phyloP scores from a whole-genome alignment of 148 eudicot species.

The Vaccinium vitisidaea region DNA sequence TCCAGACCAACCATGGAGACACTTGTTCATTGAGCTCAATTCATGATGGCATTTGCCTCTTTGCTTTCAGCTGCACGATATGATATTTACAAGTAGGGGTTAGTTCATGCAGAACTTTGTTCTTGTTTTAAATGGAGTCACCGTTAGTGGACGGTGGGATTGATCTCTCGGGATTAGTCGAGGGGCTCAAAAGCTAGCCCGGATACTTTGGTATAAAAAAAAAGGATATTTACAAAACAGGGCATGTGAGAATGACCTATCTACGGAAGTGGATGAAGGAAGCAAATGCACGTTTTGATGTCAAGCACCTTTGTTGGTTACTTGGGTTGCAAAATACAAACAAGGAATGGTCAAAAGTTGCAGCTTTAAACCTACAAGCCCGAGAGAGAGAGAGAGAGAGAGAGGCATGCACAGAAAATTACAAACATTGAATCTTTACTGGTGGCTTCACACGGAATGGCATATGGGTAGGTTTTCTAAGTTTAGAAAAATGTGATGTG shows the following conservation, averaged over 20 bases:
- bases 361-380: constrained; percentile 20
- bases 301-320: constrained; percentile 6
- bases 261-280: constrained; percentile 22
- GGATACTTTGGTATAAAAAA: no score
- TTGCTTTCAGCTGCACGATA: background rate
- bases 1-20: background rate
- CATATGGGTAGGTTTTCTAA: constrained; percentile 27
- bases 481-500: constrained; percentile 25
- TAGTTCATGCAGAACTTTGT: no score
- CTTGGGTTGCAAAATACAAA: background rate
- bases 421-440: constrained; percentile 3
- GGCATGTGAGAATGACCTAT: constrained; percentile 25
- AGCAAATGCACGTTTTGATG: constrained; percentile 21
- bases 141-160: no score
- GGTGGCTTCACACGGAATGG: background rate
- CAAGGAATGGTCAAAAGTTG: constrained; percentile 23
- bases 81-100: no score
- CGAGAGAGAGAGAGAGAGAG: constrained; percentile 11
- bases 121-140: no score
- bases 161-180: no score
- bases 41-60: background rate
- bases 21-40: background rate
- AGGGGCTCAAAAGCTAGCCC: no score
- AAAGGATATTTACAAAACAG: background rate
- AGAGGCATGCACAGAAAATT: background rate